Base-by-base conservation (phyloP, 495 filamentous ascomycete species). In the Lasiosphaeria miniovina region DNA sequence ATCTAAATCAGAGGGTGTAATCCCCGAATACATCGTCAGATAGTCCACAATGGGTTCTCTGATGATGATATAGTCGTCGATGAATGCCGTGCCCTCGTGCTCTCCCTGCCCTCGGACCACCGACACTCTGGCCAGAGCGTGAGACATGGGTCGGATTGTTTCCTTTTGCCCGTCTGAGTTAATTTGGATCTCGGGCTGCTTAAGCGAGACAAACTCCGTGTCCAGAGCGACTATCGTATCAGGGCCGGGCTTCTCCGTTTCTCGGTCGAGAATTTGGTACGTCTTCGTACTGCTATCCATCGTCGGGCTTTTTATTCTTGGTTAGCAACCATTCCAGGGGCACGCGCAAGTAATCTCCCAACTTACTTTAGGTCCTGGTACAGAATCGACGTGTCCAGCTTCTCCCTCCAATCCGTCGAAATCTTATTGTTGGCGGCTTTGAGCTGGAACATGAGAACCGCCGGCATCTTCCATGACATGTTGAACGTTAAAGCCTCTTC, bases 31-130 rank as follows among this genome's bases (percentile, higher is more conserved):
- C 48, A 86, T 85, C 0, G 94, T 99, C 36, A 98, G 81, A 67
- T 98, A 96, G 74, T 99, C 94, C 45, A 96, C 89, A n/a, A 99
- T 88, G 0, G 88, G 86, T 61, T 96, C 94, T 24, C 86, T 85
- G 58, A 92, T 91, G 17, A 84, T 86, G 58, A 99, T 96, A 74
- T 98, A 98, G 70, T 99, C 94, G 68, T 99, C 94, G 49, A 99
- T 92, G 70, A 98, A 97, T 0, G 94, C 89, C 0, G 87, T 72
- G 8, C 90, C 90, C 73, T 93, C 90, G 31, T 84, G 70, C 54
- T 84, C 78, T 40, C 90, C 93, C 3, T 82, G 75, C 12, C 90
- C 94, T 46, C 94, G 82, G 14, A 98, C 78, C 3, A 96, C 91
- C 5, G 91, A 96, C 6, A 94, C 91, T 57, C 94, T 82, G 31